Evolutionary conservation across 768 basidiomycete genomes (phyloP).

Genomic region (Scleroderma bovista): DNA sequence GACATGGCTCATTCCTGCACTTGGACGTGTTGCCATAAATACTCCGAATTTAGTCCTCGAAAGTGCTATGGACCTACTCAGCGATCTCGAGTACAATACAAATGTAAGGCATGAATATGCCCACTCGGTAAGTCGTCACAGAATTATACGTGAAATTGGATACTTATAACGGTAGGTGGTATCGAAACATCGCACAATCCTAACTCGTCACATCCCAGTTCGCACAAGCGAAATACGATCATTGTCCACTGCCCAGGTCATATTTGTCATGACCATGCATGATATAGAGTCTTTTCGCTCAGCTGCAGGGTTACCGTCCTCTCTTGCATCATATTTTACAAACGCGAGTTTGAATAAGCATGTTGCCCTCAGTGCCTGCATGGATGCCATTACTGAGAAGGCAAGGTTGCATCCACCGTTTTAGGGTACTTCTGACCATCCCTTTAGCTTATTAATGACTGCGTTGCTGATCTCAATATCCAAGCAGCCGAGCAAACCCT

Average conservation of each 20-base stretch:
- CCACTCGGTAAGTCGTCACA: constrained; percentile 47
- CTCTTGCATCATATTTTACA: constrained; percentile 79
- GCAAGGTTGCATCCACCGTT: constrained; percentile 31
- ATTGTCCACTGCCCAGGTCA: constrained; percentile 75
- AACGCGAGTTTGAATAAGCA: constrained; percentile 81
- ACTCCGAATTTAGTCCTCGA: constrained; percentile 85
- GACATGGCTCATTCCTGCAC: constrained; percentile 73
- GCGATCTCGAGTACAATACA: constrained; percentile 90
- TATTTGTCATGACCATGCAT: constrained; percentile 80
- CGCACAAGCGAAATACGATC: constrained; percentile 65
- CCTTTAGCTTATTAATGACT: constrained; percentile 70
- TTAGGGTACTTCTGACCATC: neutral
- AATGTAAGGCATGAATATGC: constrained; percentile 84
- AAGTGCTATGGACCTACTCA: constrained; percentile 74
- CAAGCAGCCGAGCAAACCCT: constrained; percentile 79
- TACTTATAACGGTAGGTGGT: constrained; percentile 49
- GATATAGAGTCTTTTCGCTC: constrained; percentile 88
- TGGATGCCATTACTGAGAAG: constrained; percentile 86
- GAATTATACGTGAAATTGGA: neutral
- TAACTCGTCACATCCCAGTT: constrained; percentile 62
- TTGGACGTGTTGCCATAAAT: constrained; percentile 76
- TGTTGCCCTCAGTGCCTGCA: constrained; percentile 59
- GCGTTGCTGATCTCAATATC: constrained; percentile 61
- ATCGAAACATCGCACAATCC: constrained; percentile 54
- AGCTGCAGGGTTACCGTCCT: constrained; percentile 71